Conservation (phyloP, 176 grass and related monocot species). For the Poa annua region DNA sequence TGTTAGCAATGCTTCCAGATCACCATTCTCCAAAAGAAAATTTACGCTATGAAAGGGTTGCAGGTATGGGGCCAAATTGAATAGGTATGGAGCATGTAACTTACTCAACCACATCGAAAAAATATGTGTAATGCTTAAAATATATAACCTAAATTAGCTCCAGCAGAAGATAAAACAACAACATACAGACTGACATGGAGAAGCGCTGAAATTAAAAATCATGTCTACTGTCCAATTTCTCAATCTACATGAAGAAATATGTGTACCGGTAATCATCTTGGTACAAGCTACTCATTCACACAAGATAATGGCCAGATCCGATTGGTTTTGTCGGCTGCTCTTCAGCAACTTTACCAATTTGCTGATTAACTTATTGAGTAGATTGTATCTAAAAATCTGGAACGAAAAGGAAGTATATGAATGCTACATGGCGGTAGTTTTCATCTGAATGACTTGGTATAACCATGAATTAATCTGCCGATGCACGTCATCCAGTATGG, state of each 20-base stretch:
- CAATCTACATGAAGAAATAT: not conserved
- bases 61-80: conserved; percentile 54
- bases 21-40: conserved; percentile 72
- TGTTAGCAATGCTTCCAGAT: conserved; percentile 58
- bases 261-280: conserved; percentile 61
- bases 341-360: conserved; percentile 53
- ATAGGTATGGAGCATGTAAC: conserved; percentile 54
- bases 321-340: conserved; percentile 58
- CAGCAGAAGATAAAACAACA: not conserved
- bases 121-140: conserved; percentile 16
- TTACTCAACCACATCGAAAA: conserved; percentile 44
- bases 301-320: conserved; percentile 65
- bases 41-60: conserved; percentile 59
- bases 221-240: not conserved
- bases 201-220: not conserved
- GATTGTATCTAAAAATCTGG: no score
- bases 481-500: no score
- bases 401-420: no score
- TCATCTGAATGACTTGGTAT: no score
- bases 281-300: conserved; percentile 67
- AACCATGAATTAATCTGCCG: no score
- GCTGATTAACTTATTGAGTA: conserved; percentile 52
- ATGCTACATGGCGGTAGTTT: no score
- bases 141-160: conserved; percentile 3
- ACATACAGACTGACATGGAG: not conserved